A percentile compares a stretch with the other conserved stretches of the same genome.
phyloP scores from a whole-genome alignment of 768 basidiomycete genomes.

The Agrocybe praecox region DNA sequence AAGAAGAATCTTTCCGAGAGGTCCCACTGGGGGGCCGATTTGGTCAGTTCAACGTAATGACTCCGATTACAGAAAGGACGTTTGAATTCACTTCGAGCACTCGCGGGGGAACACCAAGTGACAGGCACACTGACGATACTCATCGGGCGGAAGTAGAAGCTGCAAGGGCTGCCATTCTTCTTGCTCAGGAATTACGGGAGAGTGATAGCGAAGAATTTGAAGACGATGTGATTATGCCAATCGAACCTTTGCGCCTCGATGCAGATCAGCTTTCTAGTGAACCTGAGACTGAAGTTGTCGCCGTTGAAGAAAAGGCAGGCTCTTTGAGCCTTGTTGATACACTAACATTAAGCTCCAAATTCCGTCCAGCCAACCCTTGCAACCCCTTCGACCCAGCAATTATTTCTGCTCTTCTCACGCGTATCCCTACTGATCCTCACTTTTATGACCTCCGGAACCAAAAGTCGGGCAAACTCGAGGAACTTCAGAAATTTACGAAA shows the following conservation, averaged over 20 bases:
- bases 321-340: constrained; percentile 68
- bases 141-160: constrained; percentile 47
- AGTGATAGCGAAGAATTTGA: constrained; percentile 32
- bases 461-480: constrained; percentile 62
- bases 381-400: constrained; percentile 78
- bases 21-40: constrained; percentile 75
- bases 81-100: constrained; percentile 78
- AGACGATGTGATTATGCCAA: constrained; percentile 20
- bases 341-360: constrained; percentile 59
- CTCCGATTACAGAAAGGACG: constrained; percentile 95
- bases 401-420: constrained; percentile 63
- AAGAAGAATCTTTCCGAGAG: constrained; percentile 42
- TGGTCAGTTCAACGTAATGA: constrained; percentile 90
- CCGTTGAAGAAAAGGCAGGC: constrained; percentile 63
- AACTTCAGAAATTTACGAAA: constrained; percentile 73
- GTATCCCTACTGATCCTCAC: constrained; percentile 58
- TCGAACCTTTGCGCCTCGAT: constrained; percentile 32
- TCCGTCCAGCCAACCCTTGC: constrained; percentile 85
- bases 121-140: constrained; percentile 25
- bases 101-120: constrained; percentile 47
- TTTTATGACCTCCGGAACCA: constrained; percentile 61
- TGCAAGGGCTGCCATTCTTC: constrained; percentile 50
- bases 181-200: constrained; percentile 51
- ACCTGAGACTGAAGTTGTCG: constrained; percentile 25
- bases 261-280: constrained; percentile 21